phyloP scores from a whole-genome alignment of 148 eudicot genomes.

The Nepenthes mirabilis region DNA sequence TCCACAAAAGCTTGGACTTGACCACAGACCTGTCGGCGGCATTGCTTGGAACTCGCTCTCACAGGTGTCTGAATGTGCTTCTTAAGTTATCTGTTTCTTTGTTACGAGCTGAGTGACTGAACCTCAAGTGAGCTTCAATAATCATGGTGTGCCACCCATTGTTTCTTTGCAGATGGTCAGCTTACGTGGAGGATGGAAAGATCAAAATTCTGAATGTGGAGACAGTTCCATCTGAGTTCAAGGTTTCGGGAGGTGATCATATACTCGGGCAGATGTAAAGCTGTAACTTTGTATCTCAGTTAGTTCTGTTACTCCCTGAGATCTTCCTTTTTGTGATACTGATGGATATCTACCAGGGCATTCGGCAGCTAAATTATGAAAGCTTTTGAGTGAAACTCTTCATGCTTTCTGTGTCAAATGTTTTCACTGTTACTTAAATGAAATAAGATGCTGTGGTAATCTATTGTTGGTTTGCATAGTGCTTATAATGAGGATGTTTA shows the following conservation, averaged over 20 bases:
- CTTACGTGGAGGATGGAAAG: conserved; percentile 81
- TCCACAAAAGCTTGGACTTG: conserved; percentile 82
- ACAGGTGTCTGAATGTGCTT: conserved; percentile 30
- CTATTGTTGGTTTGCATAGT: too few species aligned
- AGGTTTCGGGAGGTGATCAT: conserved; percentile 72
- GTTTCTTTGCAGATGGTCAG: conserved; percentile 61
- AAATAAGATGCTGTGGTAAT: too few species aligned
- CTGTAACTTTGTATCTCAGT: neutral
- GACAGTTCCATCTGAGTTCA: conserved; percentile 48
- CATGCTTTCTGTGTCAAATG: too few species aligned
- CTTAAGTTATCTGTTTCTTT: neutral
- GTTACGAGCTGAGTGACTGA: neutral
- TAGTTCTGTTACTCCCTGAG: too few species aligned
- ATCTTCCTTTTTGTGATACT: too few species aligned
- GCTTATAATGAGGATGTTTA: too few species aligned
- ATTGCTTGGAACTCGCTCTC: conserved; percentile 79
- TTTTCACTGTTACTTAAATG: too few species aligned
- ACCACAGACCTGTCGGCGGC: conserved; percentile 62
- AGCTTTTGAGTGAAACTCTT: too few species aligned
- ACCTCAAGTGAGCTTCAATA: neutral
- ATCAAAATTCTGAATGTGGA: conserved; percentile 64
- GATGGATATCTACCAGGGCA: too few species aligned
- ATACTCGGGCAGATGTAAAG: conserved; percentile 58
- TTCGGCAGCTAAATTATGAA: too few species aligned
- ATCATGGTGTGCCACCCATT: neutral